Evolutionary conservation across 306 rosid genomes (phyloP).

Genomic region (Adenanthera pavonina): DNA sequence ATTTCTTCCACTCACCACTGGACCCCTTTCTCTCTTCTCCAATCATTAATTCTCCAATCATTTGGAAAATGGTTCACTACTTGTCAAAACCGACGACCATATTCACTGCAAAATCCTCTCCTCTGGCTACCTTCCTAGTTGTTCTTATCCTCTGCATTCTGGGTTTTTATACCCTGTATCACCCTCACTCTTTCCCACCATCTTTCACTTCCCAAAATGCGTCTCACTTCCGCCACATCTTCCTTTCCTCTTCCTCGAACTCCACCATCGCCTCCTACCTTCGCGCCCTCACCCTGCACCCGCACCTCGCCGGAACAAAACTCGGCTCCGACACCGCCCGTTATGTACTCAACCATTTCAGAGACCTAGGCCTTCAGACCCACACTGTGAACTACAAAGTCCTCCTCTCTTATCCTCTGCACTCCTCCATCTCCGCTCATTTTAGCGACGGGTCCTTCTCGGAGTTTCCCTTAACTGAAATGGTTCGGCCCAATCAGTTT

Average conservation of each 20-base stretch:
- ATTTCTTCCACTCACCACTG: background rate
- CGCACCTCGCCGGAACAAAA: constrained; percentile 93
- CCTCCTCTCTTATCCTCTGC: constrained; percentile 77
- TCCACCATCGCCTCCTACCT: constrained; percentile 73
- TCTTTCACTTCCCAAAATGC: constrained; percentile 32
- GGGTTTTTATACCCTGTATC: constrained; percentile 59
- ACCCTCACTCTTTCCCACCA: constrained; percentile 43
- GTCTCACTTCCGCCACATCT: constrained; percentile 45
- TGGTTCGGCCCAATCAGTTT: background rate
- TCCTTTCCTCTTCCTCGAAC: constrained; percentile 76
- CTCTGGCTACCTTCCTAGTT: constrained; percentile 44
- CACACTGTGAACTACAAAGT: constrained; percentile 54
- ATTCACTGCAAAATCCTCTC: constrained; percentile 54
- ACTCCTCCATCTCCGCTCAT: constrained; percentile 65
- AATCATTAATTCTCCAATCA: background rate
- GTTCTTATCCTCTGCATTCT: constrained; percentile 60
- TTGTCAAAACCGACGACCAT: constrained; percentile 43
- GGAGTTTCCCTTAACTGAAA: constrained; percentile 49
- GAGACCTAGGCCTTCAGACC: constrained; percentile 53
- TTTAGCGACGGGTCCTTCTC: constrained; percentile 50
- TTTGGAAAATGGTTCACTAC: constrained; percentile 51
- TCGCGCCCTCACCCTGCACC: constrained; percentile 74
- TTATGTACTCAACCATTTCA: constrained; percentile 61
- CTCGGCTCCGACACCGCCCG: constrained; percentile 50
- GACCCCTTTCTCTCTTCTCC: background rate